phyloP scores from a whole-genome alignment of 2,329 filamentous ascomycete species.

The Xenoacremonium recifei region DNA sequence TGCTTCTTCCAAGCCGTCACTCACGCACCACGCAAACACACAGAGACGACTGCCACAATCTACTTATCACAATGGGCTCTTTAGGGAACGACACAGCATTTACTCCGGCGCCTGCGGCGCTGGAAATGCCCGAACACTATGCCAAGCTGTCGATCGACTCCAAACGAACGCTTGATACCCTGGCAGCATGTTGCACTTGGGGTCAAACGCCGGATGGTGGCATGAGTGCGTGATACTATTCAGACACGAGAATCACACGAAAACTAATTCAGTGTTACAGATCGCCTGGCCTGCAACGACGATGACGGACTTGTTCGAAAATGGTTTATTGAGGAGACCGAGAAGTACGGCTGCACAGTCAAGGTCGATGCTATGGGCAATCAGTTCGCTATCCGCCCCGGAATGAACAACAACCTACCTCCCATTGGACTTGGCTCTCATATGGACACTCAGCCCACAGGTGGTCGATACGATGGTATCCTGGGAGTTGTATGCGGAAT shows the following conservation, averaged over 20 bases:
- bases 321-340: slow-evolving; percentile 69
- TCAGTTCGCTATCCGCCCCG: slow-evolving; percentile 71
- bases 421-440: slow-evolving; percentile 71
- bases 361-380: slow-evolving; percentile 77
- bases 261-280: neutral
- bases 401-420: slow-evolving; percentile 54
- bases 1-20: too few relatives aligned
- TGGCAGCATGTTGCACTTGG: neutral
- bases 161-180: neutral
- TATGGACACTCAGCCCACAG: slow-evolving; percentile 62
- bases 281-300: slow-evolving; percentile 67
- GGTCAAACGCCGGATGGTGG: neutral
- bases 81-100: neutral
- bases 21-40: too few relatives aligned
- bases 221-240: neutral
- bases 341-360: slow-evolving; percentile 63
- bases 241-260: too few relatives aligned
- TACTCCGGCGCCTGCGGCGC: too few relatives aligned
- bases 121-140: neutral
- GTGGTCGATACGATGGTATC: slow-evolving; percentile 75
- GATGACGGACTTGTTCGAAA: slow-evolving; percentile 69
- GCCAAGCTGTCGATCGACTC: neutral
- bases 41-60: too few relatives aligned
- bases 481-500: slow-evolving; percentile 71
- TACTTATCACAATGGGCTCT: too few relatives aligned